Percentiles rank a stretch among this genome's conserved stretches.
Conservation (phyloP, 2,329 filamentous ascomycete species). For the Alternaria alternata region DNA sequence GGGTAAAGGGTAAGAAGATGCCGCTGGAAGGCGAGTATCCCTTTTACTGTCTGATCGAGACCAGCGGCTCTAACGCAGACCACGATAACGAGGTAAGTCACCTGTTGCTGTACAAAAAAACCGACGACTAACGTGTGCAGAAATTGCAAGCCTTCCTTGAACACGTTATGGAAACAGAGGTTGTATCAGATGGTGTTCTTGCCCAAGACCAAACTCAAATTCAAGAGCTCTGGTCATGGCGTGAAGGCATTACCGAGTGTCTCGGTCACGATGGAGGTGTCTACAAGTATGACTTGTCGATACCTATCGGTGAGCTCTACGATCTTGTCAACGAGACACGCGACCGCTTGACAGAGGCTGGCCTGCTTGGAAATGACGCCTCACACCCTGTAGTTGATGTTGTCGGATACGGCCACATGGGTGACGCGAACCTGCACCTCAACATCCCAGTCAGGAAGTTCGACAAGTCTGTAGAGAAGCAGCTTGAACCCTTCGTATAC, state of each 20-base stretch:
- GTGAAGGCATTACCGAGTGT: constrained; percentile 91
- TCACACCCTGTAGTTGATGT: constrained; percentile 84
- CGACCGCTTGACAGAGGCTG: constrained; percentile 73
- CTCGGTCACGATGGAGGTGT: constrained; percentile 91
- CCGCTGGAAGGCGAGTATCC: constrained; percentile 85
- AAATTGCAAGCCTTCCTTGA: constrained; percentile 93
- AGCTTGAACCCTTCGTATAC: constrained; percentile 93
- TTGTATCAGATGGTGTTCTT: constrained; percentile 87
- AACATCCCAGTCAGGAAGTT: constrained; percentile 86
- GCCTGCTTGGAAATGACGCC: constrained; percentile 76
- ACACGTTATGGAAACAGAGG: constrained; percentile 85
- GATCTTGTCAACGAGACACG: constrained; percentile 85
- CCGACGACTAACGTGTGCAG: constrained; percentile 44
- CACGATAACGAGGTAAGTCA: constrained; percentile 74
- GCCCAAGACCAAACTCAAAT: constrained; percentile 94
- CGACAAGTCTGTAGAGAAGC: constrained; percentile 85
- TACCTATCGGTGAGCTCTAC: constrained; percentile 88
- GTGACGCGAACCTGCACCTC: constrained; percentile 92
- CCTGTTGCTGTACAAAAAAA: too few relatives aligned
- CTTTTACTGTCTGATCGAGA: constrained; percentile 97
- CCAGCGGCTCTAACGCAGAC: constrained; percentile 90
- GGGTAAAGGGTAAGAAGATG: constrained; percentile 76
- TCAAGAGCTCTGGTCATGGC: constrained; percentile 85
- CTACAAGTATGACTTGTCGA: constrained; percentile 98
- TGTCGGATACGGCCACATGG: constrained; percentile 98